phyloP scores from a whole-genome alignment of 1,139 yeast genomes.

The Dujonia santamariae region DNA sequence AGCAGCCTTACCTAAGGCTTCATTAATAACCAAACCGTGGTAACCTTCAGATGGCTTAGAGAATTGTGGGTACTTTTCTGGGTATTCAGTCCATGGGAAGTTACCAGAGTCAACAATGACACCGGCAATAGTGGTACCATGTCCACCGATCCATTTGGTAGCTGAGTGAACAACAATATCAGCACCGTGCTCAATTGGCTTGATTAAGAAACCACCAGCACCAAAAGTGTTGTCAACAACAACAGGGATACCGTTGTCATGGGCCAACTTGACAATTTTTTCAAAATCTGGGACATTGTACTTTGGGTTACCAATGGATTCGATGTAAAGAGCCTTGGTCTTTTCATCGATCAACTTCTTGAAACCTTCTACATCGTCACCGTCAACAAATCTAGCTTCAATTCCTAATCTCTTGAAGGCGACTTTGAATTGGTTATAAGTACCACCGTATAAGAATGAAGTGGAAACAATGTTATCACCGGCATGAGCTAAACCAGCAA shows the following conservation, averaged over 20 bases:
- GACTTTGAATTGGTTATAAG: conserved; percentile 91
- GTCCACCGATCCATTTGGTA: conserved; percentile 98
- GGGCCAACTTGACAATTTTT: conserved; percentile 71
- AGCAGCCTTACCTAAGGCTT: conserved; percentile 78
- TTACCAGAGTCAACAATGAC: conserved; percentile 86
- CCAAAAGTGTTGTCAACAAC: conserved; percentile 98
- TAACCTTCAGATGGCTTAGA: conserved; percentile 89
- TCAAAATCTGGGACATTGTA: conserved; percentile 92
- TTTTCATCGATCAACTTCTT: conserved; percentile 72
- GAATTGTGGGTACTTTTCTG: conserved; percentile 87
- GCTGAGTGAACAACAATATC: conserved; percentile 88
- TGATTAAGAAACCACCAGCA: conserved; percentile 88
- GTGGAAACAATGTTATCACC: conserved; percentile 91
- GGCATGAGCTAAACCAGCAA: conserved; percentile 76
- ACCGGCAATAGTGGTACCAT: conserved; percentile 95
- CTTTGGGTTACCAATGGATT: conserved; percentile 91
- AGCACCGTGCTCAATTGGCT: conserved; percentile 87
- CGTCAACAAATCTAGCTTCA: conserved; percentile 77
- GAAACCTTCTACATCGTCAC: conserved; percentile 69
- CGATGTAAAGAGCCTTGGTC: conserved; percentile 88
- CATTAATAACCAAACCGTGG: conserved; percentile 82
- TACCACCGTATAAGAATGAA: conserved; percentile 92
- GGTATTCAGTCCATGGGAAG: conserved; percentile 86
- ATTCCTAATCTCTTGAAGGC: conserved; percentile 87
- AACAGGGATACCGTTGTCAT: conserved; percentile 83